Percentiles rank a stretch among this genome's conserved stretches.
These are phyloP conservation scores for Malus hybrid DNA, from an alignment of 331 rosid genomes.

Conservation along the genomic window DNA sequence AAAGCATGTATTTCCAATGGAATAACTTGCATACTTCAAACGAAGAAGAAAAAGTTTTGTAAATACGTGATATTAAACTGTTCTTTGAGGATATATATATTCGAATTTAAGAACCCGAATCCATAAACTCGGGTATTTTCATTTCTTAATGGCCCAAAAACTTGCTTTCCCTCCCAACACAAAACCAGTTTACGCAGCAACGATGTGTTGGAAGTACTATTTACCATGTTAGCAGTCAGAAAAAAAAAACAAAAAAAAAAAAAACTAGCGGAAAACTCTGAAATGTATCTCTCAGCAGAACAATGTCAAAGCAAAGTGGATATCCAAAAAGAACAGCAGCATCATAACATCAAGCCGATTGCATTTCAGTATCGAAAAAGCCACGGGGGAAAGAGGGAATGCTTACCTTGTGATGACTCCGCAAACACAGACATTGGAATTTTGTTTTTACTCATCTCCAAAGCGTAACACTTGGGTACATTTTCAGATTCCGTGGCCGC, in stretches of 20 bases:
- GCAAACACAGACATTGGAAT: conserved; percentile 81
- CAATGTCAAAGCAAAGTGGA: background rate
- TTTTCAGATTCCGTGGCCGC: conserved; percentile 57
- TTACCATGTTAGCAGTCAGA: background rate
- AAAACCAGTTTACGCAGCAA: background rate
- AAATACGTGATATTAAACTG: background rate
- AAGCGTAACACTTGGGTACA: conserved; percentile 40
- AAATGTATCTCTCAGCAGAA: background rate
- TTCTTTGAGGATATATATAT: background rate
- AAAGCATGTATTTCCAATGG: background rate
- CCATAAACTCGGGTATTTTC: background rate
- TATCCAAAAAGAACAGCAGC: background rate
- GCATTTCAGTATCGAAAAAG: background rate
- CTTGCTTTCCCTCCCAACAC: background rate
- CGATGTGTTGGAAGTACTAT: background rate
- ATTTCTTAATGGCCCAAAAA: background rate
- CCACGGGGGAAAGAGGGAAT: background rate
- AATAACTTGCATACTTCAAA: background rate
- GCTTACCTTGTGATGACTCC: conserved; percentile 61
- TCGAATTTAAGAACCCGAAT: background rate
- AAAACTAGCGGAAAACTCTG: background rate
- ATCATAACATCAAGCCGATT: background rate
- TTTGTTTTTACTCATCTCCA: conserved; percentile 66
- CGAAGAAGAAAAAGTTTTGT: background rate
- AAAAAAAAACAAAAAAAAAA: background rate